phyloP scores from a whole-genome alignment of 148 eudicot genomes.

The Suaeda aralocaspica region DNA sequence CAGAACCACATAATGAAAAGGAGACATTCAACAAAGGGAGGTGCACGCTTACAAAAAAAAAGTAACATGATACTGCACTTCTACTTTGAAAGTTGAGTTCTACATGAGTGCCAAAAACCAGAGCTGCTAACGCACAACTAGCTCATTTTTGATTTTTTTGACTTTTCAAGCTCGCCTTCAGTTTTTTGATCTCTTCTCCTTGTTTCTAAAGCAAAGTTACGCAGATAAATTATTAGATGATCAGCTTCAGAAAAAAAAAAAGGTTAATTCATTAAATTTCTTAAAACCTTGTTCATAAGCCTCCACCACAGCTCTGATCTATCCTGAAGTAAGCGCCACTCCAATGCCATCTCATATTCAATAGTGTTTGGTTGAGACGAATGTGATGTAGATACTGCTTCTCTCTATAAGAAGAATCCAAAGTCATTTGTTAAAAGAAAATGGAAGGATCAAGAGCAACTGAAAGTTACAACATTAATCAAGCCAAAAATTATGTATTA shows the following conservation, averaged over 20 bases:
- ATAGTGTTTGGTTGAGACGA: constrained; percentile 61
- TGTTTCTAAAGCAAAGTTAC: constrained; percentile 38
- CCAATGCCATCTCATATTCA: constrained; percentile 74
- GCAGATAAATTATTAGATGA: constrained; percentile 2
- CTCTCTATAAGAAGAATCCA: constrained; percentile 35
- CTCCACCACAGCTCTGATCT: constrained; percentile 45
- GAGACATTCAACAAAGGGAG: not conserved
- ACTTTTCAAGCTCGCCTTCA: constrained; percentile 36
- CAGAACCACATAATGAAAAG: not conserved
- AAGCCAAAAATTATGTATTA: not conserved
- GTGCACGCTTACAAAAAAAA: not conserved
- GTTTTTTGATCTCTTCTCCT: constrained; percentile 36
- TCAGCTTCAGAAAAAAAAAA: not conserved
- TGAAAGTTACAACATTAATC: not conserved
- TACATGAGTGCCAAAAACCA: not conserved
- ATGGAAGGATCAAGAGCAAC: not conserved
- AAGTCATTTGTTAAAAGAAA: not conserved
- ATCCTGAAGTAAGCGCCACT: constrained; percentile 62
- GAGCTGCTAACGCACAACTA: not conserved
- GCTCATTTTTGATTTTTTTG: constrained; percentile 34
- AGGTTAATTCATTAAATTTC: not conserved
- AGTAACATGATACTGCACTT: not conserved
- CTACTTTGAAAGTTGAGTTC: not conserved
- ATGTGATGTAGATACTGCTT: constrained; percentile 83
- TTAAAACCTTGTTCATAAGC: constrained; percentile 41